phyloP scores from a whole-genome alignment of 2,329 filamentous ascomycete genomes.

The Cytospora schulzeri region DNA sequence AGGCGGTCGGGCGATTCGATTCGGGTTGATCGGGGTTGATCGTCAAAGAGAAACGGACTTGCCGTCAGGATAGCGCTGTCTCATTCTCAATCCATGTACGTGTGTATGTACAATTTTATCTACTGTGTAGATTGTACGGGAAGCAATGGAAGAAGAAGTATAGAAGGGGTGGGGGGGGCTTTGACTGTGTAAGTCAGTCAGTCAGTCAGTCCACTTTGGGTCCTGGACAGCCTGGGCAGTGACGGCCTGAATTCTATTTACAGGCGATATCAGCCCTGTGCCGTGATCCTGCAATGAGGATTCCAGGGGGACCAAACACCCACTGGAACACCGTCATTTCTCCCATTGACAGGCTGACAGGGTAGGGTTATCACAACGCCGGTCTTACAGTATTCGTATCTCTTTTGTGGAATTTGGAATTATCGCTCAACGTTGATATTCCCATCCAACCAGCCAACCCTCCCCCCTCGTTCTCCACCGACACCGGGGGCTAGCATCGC shows the following conservation, averaged over 20 bases:
- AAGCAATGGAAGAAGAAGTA: too few species aligned
- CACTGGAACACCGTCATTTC: too few species aligned
- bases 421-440: neutral
- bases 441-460: neutral
- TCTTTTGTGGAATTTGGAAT: neutral
- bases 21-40: slow-evolving; percentile 17
- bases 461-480: slow-evolving; percentile 7
- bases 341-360: too few species aligned
- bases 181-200: neutral
- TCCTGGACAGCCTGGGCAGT: too few species aligned
- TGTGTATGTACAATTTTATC: too few species aligned
- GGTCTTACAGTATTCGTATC: too few species aligned
- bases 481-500: slow-evolving; percentile 4
- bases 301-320: neutral
- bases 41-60: slow-evolving; percentile 13
- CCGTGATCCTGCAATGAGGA: neutral
- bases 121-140: too few species aligned
- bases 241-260: neutral
- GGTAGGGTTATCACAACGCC: too few species aligned
- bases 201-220: neutral
- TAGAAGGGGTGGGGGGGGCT: too few species aligned
- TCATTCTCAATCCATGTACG: neutral
- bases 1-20: neutral
- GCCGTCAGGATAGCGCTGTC: slow-evolving; percentile 13
- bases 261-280: neutral